Percentiles rank a stretch among this genome's conserved stretches.
phyloP scores from a whole-genome alignment of 2,329 filamentous ascomycete species.

The Colletotrichum sp. region DNA sequence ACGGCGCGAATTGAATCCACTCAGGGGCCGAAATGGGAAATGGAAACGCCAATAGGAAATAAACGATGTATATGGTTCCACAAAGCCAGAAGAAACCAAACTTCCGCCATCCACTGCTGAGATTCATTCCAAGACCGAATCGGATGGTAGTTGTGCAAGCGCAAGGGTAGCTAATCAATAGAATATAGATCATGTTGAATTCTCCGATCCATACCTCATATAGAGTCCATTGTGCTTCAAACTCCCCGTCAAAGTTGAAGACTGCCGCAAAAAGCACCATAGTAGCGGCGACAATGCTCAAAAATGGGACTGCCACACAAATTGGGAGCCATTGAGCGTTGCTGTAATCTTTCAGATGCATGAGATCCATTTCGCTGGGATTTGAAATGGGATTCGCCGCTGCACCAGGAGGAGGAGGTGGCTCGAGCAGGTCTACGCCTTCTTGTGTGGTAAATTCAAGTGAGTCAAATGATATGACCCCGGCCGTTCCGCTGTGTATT shows the following conservation, averaged over 20 bases:
- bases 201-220: neutral
- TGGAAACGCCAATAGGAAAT: neutral
- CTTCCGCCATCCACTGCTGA: neutral
- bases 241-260: neutral
- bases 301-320: neutral
- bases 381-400: neutral
- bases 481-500: neutral
- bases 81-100: neutral
- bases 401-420: neutral
- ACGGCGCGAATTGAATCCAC: neutral
- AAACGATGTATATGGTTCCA: neutral
- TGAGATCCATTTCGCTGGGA: neutral
- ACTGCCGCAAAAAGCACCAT: neutral
- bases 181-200: neutral
- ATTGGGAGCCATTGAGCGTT: neutral
- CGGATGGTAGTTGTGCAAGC: neutral
- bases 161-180: neutral
- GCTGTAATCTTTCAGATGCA: neutral
- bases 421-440: neutral
- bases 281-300: neutral
- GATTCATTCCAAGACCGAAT: neutral
- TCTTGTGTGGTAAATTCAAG: neutral
- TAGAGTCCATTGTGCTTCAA: neutral
- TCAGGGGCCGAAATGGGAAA: rapidly evolving
- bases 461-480: neutral